phyloP scores from a whole-genome alignment of 257 asterid genomes.

The Misopates orontium region DNA sequence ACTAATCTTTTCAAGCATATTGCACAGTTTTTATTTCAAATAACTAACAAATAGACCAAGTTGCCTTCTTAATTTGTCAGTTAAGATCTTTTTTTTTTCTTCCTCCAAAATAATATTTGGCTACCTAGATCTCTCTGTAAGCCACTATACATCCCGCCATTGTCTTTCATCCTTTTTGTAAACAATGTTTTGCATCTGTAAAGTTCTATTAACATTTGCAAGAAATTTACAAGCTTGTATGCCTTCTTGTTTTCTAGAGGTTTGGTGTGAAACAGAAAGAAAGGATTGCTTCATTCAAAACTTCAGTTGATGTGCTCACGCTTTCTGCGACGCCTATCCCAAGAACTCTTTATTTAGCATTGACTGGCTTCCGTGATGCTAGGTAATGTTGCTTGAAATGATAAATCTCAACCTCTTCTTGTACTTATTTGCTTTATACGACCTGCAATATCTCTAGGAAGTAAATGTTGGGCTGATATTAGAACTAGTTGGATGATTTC shows the following conservation, averaged over 20 bases:
- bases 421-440: conserved; percentile 15
- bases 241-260: conserved; percentile 58
- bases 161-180: conserved; percentile 7
- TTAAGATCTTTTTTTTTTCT: conserved; percentile 5
- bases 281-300: conserved; percentile 94
- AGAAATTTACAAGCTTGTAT: conserved; percentile 25
- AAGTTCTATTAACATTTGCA: conserved; percentile 5
- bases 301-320: conserved; percentile 93
- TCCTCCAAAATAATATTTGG: neutral
- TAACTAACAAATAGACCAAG: neutral
- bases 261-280: conserved; percentile 98
- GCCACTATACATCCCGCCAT: neutral
- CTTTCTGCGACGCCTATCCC: conserved; percentile 99
- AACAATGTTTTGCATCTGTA: conserved; percentile 22
- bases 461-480: conserved; percentile 13
- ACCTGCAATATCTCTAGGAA: neutral
- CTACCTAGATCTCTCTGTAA: conserved; percentile 1
- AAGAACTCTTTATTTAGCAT: conserved; percentile 90
- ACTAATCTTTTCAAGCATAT: neutral
- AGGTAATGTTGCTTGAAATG: conserved; percentile 53
- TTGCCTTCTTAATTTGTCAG: neutral
- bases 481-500: neutral
- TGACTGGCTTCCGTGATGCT: conserved; percentile 98
- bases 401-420: conserved; percentile 9
- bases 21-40: conserved; percentile 1